Base-by-base conservation (phyloP, 2,329 filamentous ascomycete genomes). In the Arthrobotrys pseudoclavata region DNA sequence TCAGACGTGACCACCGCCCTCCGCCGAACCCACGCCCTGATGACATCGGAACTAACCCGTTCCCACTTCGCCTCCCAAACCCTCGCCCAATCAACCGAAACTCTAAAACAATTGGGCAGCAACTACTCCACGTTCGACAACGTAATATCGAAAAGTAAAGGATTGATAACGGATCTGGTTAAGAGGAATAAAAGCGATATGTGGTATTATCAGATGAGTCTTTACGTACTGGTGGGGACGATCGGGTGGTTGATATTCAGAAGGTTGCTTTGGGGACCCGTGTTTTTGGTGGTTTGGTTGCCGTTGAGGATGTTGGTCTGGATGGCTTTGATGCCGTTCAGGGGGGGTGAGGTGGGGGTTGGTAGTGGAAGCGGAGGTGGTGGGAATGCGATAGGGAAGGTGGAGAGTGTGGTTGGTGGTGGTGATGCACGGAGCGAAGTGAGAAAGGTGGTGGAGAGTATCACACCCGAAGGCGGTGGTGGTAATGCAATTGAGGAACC, bases 161-260 rank as follows among this genome's bases (percentile, higher is more conserved):
- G 90, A 69, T 86, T 99, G 18, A 88, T 97, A 6, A 89, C 89
- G 5, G 93, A 92, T 18, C 86, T 99, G 53, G 85, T 98, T 55
- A 89, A 89, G 78, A 96, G 92, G 79, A 93, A 96, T 83, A 99
- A 99, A 87, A 96, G 91, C 80, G 96, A 99, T 83, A 97, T 94
- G 1, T 99, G 96, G 96, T 99, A 99, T 83, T 88, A 99, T 37
- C 92, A 96, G 84, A 96, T 92, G 42, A 90, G 94, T 1, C 90
- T 98, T 80, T 96, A 94, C 83, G 87, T 97, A 81, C 87, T 98
- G 15, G 82, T 91, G 22, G 88, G 85, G 4, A 97, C 94, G 0
- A 89, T 94, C 48, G 87, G 86, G 31, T 99, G 96, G 96, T 87
- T 99, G 6, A 83, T 97, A 5, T 97, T 96, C 82, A 87, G 96